Conservation (phyloP, 176 grass and related monocot genomes). For the Typha latifolia region DNA sequence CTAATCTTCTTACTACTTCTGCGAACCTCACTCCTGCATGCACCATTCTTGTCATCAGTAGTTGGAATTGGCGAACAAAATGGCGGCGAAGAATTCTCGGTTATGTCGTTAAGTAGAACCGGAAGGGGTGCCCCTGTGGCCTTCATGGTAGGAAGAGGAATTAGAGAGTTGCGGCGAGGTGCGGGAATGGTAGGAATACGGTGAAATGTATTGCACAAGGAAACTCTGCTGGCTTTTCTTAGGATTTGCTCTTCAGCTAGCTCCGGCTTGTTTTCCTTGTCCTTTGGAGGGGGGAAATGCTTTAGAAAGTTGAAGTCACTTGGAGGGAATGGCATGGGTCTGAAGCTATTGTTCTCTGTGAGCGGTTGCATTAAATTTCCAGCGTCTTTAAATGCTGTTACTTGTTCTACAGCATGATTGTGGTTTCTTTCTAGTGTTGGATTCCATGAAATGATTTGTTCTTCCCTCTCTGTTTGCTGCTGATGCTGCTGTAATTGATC, state of each 20-base stretch:
- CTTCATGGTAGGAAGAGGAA: conserved; percentile 37
- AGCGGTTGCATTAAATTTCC: conserved; percentile 26
- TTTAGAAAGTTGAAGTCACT: conserved; percentile 31
- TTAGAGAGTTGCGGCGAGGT: conserved; percentile 32
- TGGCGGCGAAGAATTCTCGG: conserved; percentile 21
- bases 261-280: conserved; percentile 76
- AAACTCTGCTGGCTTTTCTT: conserved; percentile 39
- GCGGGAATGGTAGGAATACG: conserved; percentile 16
- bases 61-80: neutral
- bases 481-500: conserved; percentile 47
- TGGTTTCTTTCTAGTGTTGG: conserved; percentile 39
- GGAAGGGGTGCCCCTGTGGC: conserved; percentile 10
- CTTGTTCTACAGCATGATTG: conserved; percentile 24
- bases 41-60: conserved; percentile 17
- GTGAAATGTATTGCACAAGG: conserved; percentile 28
- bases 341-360: conserved; percentile 37
- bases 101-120: conserved; percentile 20
- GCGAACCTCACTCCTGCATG: neutral
- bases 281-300: conserved; percentile 38
- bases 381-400: conserved; percentile 18
- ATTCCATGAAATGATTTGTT: conserved; percentile 26
- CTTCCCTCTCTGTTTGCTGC: conserved; percentile 37
- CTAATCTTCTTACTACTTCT: conserved; percentile 51
- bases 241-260: conserved; percentile 4
- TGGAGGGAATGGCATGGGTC: conserved; percentile 11